Evolutionary conservation across 495 filamentous ascomycete species (phyloP), one percentile per base, ranked within the genome.

Genomic region (Oleoguttula mirabilis): DNA sequence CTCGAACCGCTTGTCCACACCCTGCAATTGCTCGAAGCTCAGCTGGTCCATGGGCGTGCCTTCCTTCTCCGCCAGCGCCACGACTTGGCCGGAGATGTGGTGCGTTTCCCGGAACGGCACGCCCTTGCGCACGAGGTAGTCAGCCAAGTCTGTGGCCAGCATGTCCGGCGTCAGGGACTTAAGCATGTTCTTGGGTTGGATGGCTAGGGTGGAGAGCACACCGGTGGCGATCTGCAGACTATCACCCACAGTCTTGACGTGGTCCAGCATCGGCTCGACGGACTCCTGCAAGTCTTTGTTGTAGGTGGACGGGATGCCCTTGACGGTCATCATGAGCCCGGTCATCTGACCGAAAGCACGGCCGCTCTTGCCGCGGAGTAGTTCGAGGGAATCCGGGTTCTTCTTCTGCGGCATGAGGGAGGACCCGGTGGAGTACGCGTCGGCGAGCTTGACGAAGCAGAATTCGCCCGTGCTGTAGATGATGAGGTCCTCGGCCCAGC

Each of bases 231-330:
- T 94, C 56, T 80, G 79, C 45, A 93, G 72, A 60, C 80, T 86
- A 68, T 92, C 82, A 34, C 69, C 70, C 36, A 93, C 75, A 8
- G 88, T 94, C 66, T 87, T 86, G 60, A 92, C 73, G 57, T 79
- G 77, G 63, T 94, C 84, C 21, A 96, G 73, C 60, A 96, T 72
- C 31, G 82, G 81, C 67, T 94, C 84, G 48, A 85, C 77, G 45
- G 75, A 80, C 65, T 95, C 88, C 63, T 96, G 88, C 12, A 94
- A 67, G 57, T 94, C 84, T 67, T 94, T 93, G 68, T 95, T 93
- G 69, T 94, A 95, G 4, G 85, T 92, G 19, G 76, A 82, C 2
- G 88, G 86, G 16, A 94, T 70, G 24, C 82, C 82, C 68, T 96
- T 95, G 58, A 84, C 76, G 11, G 79, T 90, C 60, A 72, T 75